A percentile compares a stretch with the other conserved stretches of the same genome.
Conservation (phyloP, 176 grass and related monocot species). For the Bothriochloa decipiens region DNA sequence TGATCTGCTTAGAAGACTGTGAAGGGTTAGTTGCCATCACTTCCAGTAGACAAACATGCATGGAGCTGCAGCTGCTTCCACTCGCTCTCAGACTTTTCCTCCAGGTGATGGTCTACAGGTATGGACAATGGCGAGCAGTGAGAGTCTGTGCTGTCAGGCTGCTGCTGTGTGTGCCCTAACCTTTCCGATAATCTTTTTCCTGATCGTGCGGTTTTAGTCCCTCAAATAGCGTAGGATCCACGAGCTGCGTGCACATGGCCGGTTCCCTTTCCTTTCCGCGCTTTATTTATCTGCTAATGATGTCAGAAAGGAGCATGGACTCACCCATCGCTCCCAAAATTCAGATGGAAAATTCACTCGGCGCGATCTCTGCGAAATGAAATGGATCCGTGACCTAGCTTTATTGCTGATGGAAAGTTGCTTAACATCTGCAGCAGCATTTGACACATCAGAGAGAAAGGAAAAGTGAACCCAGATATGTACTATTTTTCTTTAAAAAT, state of each 20-base stretch:
- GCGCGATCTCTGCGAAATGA: neutral
- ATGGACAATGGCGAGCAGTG: slow-evolving; percentile 36
- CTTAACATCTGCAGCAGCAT: neutral
- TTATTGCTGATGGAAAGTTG: neutral
- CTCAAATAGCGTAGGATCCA: neutral
- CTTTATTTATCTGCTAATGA: neutral
- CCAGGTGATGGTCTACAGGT: slow-evolving; percentile 42
- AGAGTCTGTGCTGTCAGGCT: neutral
- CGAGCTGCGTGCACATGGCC: slow-evolving; percentile 20
- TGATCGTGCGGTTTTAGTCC: neutral
- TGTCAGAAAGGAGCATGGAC: neutral
- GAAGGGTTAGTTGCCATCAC: slow-evolving; percentile 7
- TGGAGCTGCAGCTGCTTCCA: slow-evolving; percentile 31
- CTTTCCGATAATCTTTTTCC: neutral
- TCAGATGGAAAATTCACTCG: neutral
- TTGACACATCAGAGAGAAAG: neutral
- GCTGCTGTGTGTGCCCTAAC: neutral
- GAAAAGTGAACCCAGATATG: neutral
- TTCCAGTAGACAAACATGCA: neutral
- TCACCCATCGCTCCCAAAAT: neutral
- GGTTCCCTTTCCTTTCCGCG: neutral
- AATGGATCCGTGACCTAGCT: neutral
- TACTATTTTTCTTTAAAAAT: neutral
- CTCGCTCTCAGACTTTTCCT: slow-evolving; percentile 18
- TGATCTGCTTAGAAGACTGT: slow-evolving; percentile 15